phyloP scores from a whole-genome alignment of 2,329 filamentous ascomycete species.

The Furcasterigmium furcatum region DNA sequence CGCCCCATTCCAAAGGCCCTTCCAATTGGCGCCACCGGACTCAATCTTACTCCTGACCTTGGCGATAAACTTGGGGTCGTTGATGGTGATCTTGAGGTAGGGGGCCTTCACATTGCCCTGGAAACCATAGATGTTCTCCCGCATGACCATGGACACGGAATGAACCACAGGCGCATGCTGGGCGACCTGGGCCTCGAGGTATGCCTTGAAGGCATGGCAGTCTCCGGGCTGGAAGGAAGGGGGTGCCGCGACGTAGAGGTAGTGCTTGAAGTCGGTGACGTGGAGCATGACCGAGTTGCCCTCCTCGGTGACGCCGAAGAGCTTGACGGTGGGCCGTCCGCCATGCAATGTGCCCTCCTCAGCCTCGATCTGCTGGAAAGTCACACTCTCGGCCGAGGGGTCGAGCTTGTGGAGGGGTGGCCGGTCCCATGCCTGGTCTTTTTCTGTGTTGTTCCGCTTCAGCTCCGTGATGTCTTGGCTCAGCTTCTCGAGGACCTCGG shows the following conservation, averaged over 20 bases:
- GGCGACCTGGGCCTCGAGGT: constrained; percentile 75
- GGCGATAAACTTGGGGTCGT: constrained; percentile 80
- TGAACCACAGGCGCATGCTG: constrained; percentile 72
- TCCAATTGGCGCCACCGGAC: constrained; percentile 78
- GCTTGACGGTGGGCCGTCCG: constrained; percentile 74
- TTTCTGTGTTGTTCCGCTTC: constrained; percentile 85
- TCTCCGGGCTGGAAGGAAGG: constrained; percentile 76
- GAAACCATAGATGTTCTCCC: constrained; percentile 91
- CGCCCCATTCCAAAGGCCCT: constrained; percentile 76
- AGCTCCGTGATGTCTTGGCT: constrained; percentile 87
- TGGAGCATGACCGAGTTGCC: constrained; percentile 94
- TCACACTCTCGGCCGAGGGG: constrained; percentile 64
- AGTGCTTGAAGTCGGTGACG: constrained; percentile 93
- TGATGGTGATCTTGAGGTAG: constrained; percentile 91
- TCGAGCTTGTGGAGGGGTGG: constrained; percentile 50
- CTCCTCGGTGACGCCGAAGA: constrained; percentile 82
- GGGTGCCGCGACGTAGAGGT: constrained; percentile 89
- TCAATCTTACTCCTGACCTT: constrained; percentile 76
- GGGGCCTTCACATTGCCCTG: constrained; percentile 90
- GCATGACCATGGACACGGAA: constrained; percentile 76
- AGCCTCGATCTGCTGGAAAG: constrained; percentile 92
- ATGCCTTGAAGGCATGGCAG: constrained; percentile 74
- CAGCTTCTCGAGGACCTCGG: constrained; percentile 91
- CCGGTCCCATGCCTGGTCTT: constrained; percentile 86
- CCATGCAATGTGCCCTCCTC: constrained; percentile 84